These are phyloP conservation scores for Phytophthora crassamura DNA, from an alignment of 352 stramenopile species.

Conservation along the genomic window DNA sequence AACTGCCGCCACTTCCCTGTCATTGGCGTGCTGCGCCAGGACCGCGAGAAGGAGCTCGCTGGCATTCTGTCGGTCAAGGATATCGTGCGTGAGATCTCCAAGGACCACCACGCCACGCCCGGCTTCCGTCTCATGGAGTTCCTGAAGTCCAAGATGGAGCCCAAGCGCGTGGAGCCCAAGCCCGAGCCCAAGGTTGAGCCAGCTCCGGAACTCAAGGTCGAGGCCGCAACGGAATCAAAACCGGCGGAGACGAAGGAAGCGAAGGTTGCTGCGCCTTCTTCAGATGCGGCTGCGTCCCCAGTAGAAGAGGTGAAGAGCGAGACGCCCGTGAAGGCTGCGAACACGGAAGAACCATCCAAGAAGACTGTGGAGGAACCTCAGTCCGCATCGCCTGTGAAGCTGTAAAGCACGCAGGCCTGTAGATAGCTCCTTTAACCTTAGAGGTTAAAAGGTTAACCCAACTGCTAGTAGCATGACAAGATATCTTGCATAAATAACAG, in stretches of 20 bases:
- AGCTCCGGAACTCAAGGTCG: constrained; percentile 17
- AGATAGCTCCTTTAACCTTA: constrained; percentile 18
- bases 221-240: constrained; percentile 21
- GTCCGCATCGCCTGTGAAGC: constrained; percentile 16
- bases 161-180: constrained; percentile 49
- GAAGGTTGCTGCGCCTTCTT: constrained; percentile 13
- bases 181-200: constrained; percentile 24
- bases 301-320: constrained; percentile 14
- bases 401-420: constrained; percentile 14
- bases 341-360: constrained; percentile 12
- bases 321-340: constrained; percentile 6
- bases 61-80: constrained; percentile 88
- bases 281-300: constrained; percentile 4
- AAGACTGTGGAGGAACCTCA: constrained; percentile 21
- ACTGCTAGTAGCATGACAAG: constrained; percentile 12
- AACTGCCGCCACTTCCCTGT: constrained; percentile 88
- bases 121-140: constrained; percentile 88
- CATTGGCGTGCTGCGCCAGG: constrained; percentile 74
- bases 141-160: constrained; percentile 81
- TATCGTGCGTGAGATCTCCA: constrained; percentile 86
- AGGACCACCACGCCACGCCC: constrained; percentile 71
- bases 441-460: no score
- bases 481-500: constrained; percentile 37
- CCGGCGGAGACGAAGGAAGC: constrained; percentile 11
- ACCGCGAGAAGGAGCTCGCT: constrained; percentile 81